Evolutionary conservation across 2,329 filamentous ascomycete species (phyloP), one percentile per base, ranked within the genome.

Genomic region (Hypomyces perniciosus): DNA sequence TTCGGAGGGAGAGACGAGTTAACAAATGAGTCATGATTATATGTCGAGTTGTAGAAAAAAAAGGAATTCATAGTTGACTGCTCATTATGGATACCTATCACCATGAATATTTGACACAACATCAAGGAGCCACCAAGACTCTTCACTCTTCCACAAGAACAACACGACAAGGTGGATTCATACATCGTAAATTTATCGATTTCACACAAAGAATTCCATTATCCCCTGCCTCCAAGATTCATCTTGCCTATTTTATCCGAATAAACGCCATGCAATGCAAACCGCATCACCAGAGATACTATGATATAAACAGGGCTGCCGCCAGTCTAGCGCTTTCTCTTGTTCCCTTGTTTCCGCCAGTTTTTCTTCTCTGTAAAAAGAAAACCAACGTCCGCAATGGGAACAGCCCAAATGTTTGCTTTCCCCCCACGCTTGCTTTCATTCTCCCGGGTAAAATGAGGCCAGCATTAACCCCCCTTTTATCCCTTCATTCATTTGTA

Each of bases 241-340:
- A 56, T 57, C 60, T 54, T 58, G 62, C 60, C 61, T 61, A 60
- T 62, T 55, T 61, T 60, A 30, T 46, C 53, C 63, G 61, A 59
- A 54, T 52, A 62, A 68, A 68, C 66, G 66, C 66, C 66, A 62
- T 66, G 63, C 63, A 68, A 67, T 67, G 65, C 65, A 68, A 67
- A 67, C 63, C 61, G 65, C 65, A 68, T 68, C 64, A 65, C 63
- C 59, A 60, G 57, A 53, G 46, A 54, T 39, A 41, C 28, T 20
- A 46, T 40, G 26, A 40, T 40, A 52, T 31, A 51, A 44, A 54
- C 28, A 52, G 39, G 46, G 44, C 44, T 34, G 38, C 41, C 41
- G 42, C 48, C 51, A 37, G 48, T 54, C 52, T 54, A 54, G 34
- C 39, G 27, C 28, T 49, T 46, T 34, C 50, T 49, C 39, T 35